phyloP scores from a whole-genome alignment of 176 grass and related monocot species.

The Microstegium vimineum region DNA sequence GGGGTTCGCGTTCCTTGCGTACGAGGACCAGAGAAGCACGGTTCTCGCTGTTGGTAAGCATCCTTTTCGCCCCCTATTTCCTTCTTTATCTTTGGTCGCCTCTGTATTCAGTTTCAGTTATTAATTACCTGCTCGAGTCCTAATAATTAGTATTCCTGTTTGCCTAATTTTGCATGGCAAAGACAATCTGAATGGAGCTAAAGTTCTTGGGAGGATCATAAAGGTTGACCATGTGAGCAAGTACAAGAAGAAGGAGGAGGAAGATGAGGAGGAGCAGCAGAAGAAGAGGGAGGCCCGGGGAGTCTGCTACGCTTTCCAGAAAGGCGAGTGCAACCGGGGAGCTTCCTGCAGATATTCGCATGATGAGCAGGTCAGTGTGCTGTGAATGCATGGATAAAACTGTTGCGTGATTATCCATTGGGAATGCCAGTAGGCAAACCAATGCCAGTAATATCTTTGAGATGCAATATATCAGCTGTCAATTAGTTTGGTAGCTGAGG shows the following conservation, averaged over 20 bases:
- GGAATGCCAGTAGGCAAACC: background rate
- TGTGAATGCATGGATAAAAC: background rate
- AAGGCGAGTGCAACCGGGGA: constrained; percentile 85
- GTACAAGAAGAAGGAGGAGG: constrained; percentile 93
- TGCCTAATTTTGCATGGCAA: background rate
- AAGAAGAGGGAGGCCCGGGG: constrained; percentile 79
- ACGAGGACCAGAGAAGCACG: constrained; percentile 92
- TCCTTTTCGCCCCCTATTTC: background rate
- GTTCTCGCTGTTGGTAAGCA: constrained; percentile 75
- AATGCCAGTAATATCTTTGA: background rate
- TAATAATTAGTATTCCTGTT: background rate
- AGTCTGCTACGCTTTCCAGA: constrained; percentile 92
- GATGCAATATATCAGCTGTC: background rate
- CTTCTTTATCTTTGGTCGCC: background rate
- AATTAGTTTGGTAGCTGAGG: background rate
- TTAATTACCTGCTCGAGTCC: background rate
- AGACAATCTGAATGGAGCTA: constrained; percentile 97
- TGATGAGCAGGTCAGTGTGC: constrained; percentile 59
- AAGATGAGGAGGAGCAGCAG: constrained; percentile 68
- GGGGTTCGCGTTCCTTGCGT: constrained; percentile 86
- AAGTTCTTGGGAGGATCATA: constrained; percentile 75
- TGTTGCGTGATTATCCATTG: background rate
- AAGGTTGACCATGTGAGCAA: constrained; percentile 92
- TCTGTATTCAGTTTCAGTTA: background rate
- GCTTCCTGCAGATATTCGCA: constrained; percentile 88